These are phyloP conservation scores for Penicillium coprophilum DNA, from an alignment of 495 filamentous ascomycete genomes.

Conservation along the genomic window DNA sequence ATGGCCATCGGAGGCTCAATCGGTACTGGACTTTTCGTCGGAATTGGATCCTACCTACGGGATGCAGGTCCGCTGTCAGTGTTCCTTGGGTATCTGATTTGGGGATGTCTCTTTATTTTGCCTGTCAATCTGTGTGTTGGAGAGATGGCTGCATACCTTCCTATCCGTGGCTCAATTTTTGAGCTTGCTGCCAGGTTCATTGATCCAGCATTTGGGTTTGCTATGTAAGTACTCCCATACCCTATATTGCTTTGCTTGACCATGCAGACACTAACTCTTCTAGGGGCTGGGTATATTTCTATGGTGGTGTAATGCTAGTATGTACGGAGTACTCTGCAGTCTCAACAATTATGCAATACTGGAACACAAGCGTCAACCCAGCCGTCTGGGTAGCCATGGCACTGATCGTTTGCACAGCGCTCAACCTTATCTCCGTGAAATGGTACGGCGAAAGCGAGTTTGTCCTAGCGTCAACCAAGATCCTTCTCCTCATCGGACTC, in stretches of 20 bases:
- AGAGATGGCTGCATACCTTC: conserved; percentile 73
- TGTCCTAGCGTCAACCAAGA: conserved; percentile 71
- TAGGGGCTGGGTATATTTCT: conserved; percentile 45
- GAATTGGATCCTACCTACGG: conserved; percentile 66
- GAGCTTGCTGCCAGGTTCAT: conserved; percentile 69
- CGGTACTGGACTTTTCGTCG: conserved; percentile 74
- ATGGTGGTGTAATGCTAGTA: conserved; percentile 43
- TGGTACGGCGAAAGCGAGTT: conserved; percentile 76
- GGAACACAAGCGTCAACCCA: conserved; percentile 49
- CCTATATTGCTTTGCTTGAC: conserved; percentile 5
- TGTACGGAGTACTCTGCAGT: conserved; percentile 70
- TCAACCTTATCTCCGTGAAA: conserved; percentile 68
- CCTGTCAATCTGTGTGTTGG: conserved; percentile 40
- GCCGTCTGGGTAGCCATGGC: conserved; percentile 74
- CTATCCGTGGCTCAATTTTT: conserved; percentile 70
- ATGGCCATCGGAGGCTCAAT: conserved; percentile 75
- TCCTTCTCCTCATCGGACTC: conserved; percentile 69
- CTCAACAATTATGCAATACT: conserved; percentile 68
- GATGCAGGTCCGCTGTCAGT: conserved; percentile 65
- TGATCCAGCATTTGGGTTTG: conserved; percentile 69
- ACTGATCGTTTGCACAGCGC: conserved; percentile 60
- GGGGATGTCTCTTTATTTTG: conserved; percentile 34
- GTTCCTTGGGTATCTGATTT: conserved; percentile 61
- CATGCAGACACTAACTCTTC: conserved; percentile 16
- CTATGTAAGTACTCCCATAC: conserved; percentile 40